Conservation (phyloP, 768 basidiomycete genomes). For the Leccinum sublutescens region DNA sequence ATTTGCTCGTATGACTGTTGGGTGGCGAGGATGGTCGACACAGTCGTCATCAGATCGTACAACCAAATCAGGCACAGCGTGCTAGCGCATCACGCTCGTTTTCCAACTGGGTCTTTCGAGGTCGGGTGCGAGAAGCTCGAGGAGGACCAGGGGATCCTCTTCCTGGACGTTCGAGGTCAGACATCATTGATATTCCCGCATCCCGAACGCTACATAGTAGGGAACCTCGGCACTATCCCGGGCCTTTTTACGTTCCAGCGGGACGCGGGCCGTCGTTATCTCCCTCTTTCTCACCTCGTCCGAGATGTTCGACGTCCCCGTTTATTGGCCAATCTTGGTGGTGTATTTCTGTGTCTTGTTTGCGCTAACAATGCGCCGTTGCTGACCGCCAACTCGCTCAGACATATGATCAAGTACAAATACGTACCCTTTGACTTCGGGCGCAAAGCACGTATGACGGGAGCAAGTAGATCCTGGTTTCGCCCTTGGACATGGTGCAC, state of each 20-base stretch:
- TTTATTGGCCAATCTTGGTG: conserved; percentile 98
- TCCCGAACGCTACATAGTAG: no score
- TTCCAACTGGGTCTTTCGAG: conserved; percentile 88
- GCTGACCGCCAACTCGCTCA: conserved; percentile 32
- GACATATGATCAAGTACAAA: conserved; percentile 99
- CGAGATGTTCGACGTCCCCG: conserved; percentile 89
- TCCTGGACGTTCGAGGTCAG: conserved; percentile 80
- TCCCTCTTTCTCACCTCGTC: conserved; percentile 81
- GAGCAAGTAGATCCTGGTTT: conserved; percentile 37
- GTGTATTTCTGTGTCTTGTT: conserved; percentile 97
- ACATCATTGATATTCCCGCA: conserved; percentile 39
- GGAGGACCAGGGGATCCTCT: conserved; percentile 80
- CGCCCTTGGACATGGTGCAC: neutral
- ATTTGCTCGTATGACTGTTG: conserved; percentile 94
- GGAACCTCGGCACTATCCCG: no score
- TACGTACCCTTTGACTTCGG: conserved; percentile 96
- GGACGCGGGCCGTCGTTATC: conserved; percentile 85
- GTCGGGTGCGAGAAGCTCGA: conserved; percentile 85
- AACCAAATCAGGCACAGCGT: conserved; percentile 85
- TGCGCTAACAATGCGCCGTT: conserved; percentile 73
- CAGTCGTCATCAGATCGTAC: conserved; percentile 94
- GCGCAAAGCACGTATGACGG: conserved; percentile 86
- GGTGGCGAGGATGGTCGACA: conserved; percentile 90
- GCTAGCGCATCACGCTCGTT: conserved; percentile 78
- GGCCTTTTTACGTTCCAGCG: conserved; percentile 37